Percentiles rank a stretch among this genome's conserved stretches.
phyloP scores from a whole-genome alignment of 2,329 filamentous ascomycete species.

The Westerdykella sp. region DNA sequence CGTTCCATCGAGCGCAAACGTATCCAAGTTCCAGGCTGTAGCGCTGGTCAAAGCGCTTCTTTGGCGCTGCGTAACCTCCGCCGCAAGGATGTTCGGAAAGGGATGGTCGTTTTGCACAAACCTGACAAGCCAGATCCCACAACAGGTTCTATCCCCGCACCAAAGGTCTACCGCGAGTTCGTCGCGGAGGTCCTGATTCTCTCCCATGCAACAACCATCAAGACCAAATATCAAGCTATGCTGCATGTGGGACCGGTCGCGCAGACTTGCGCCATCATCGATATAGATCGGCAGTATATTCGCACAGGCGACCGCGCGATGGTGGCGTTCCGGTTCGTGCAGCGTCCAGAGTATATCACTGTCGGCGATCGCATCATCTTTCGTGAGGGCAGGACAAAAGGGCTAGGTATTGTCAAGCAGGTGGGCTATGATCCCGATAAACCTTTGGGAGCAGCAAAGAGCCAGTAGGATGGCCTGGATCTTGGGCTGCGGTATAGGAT shows the following conservation, averaged over 20 bases:
- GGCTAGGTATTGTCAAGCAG: constrained; percentile 85
- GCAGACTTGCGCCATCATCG: constrained; percentile 95
- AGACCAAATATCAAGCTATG: constrained; percentile 96
- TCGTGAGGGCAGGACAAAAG: constrained; percentile 90
- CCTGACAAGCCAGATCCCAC: constrained; percentile 56
- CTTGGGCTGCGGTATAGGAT: no score
- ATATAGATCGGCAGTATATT: constrained; percentile 93
- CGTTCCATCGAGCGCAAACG: constrained; percentile 93
- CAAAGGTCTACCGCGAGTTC: constrained; percentile 50
- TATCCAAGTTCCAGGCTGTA: constrained; percentile 78
- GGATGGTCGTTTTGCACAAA: constrained; percentile 92
- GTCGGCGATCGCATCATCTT: constrained; percentile 88
- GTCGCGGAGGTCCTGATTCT: constrained; percentile 79
- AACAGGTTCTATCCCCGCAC: constrained; percentile 33
- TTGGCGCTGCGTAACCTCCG: constrained; percentile 85
- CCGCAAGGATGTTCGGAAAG: constrained; percentile 89
- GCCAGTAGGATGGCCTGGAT: no score
- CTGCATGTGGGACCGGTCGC: constrained; percentile 90
- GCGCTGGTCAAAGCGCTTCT: constrained; percentile 85
- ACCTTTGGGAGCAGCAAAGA: constrained; percentile 32
- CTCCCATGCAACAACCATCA: constrained; percentile 94
- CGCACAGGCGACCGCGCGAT: constrained; percentile 89
- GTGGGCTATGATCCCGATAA: constrained; percentile 72
- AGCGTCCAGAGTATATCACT: constrained; percentile 84
- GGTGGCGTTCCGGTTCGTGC: constrained; percentile 91